Conservation (phyloP, 2,329 filamentous ascomycete genomes). For the Trichoderma hamatum region DNA sequence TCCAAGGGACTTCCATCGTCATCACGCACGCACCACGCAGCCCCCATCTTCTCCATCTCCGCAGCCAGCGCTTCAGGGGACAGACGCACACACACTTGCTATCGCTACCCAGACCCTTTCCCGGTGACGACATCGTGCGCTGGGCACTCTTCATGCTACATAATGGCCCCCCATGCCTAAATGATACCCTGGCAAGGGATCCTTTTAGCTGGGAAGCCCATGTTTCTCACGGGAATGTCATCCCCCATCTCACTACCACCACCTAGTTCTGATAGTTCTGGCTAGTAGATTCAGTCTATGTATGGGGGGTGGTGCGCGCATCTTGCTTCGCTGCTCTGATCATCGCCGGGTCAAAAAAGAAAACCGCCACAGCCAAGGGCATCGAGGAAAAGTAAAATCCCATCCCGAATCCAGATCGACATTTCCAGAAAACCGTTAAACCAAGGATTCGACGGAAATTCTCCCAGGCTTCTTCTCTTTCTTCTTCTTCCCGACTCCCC, state of each 20-base stretch:
- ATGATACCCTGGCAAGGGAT: neutral
- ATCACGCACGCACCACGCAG: neutral
- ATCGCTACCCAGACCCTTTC: neutral
- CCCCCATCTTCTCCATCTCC: neutral
- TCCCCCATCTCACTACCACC: neutral
- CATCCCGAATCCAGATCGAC: conserved; percentile 6
- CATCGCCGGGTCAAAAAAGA: neutral
- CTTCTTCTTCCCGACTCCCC: neutral
- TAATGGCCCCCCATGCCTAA: conserved; percentile 4
- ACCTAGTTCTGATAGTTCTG: neutral
- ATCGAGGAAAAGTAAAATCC: conserved; percentile 1
- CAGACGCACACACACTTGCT: neutral
- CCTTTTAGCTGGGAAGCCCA: conserved; percentile 3
- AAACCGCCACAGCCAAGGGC: neutral
- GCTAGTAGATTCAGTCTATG: neutral
- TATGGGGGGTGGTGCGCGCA: neutral
- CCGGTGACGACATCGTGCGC: conserved; percentile 24
- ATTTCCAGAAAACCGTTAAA: neutral
- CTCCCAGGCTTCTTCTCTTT: neutral
- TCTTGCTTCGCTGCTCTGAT: neutral
- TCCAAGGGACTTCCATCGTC: neutral
- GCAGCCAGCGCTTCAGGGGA: conserved; percentile 14
- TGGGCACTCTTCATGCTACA: neutral
- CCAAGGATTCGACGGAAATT: neutral
- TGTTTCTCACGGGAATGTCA: neutral